Base-by-base conservation (phyloP, 305 asterid genomes). In the Fraxinus velutina region DNA sequence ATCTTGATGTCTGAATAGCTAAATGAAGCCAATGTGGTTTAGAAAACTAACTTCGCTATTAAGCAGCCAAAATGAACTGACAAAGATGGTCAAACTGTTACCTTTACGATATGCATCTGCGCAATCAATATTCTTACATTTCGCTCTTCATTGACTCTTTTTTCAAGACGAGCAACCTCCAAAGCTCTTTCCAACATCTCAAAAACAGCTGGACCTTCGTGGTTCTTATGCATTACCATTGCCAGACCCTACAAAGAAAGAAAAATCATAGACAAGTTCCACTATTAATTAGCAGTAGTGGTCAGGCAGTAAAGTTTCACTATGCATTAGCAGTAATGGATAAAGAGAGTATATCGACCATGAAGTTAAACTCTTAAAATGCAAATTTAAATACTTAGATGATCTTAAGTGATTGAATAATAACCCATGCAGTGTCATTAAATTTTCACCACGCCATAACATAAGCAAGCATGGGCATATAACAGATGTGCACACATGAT, bases 191-290 rank as follows among this genome's bases (percentile, higher is more conserved):
- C 88, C 77, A 95, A 93, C 97, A 93, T 93, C 83, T 90, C 97
- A 64, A 93, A 92, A 55, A 93, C 94, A 62, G 96, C 93, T 34
- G 92, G 90, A 36, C 97, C 97, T 85, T 95, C 98, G 52, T 78
- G 83, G 78, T 93, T 93, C 88, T 89, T 95, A 86, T 95, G 97
- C 98, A 95, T 92, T 85, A 89, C 98, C 94, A 93, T 93, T 27
- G 97, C 99, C 83, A 95, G 86, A 78, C 98, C 95, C 95, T 92
- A 78, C 66, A 84, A 82, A 37, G 55, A 79, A 27, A 83, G 68
- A 36, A 29, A 36, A 4, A 77, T 71, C 21, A 21, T 24, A 50
- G 55, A 79, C 62, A 50, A 73, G 15, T 71, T 78, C 52, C 79
- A 78, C n/a, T 30, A 39, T 22, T 24, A 30, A 78, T 60, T 60